A percentile compares a stretch with the other conserved stretches of the same genome.
Conservation (phyloP, 306 rosid species). For the Crataegus laevigata region DNA sequence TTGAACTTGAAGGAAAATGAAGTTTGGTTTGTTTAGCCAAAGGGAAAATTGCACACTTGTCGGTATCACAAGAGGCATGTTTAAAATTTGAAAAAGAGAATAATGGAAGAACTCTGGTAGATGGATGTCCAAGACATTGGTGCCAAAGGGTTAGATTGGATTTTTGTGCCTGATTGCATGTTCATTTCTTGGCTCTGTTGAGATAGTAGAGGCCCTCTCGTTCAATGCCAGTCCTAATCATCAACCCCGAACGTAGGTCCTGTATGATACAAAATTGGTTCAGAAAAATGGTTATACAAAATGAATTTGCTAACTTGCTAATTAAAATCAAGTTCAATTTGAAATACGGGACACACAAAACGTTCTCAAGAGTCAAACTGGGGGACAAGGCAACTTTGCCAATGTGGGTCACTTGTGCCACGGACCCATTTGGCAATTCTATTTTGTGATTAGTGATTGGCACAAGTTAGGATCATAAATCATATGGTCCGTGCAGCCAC, state of each 20-base stretch:
- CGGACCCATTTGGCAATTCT: not conserved
- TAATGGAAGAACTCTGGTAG: not conserved
- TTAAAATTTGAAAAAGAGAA: too few relatives aligned
- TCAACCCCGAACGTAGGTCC: too few relatives aligned
- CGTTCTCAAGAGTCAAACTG: not conserved
- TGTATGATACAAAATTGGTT: too few relatives aligned
- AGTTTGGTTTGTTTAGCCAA: not conserved
- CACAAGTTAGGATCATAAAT: not conserved
- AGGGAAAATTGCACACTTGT: not conserved
- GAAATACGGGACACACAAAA: not conserved
- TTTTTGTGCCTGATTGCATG: not conserved
- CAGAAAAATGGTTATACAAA: too few relatives aligned
- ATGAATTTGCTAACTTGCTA: too few relatives aligned
- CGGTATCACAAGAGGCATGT: not conserved
- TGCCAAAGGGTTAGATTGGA: not conserved
- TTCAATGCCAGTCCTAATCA: too few relatives aligned
- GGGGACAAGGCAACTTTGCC: not conserved
- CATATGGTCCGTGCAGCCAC: not conserved
- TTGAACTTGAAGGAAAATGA: not conserved
- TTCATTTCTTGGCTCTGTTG: not conserved
- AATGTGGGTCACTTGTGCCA: not conserved
- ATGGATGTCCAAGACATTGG: not conserved
- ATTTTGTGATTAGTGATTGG: not conserved
- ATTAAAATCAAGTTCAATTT: not conserved
- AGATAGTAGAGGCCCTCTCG: too few relatives aligned